phyloP scores from a whole-genome alignment of 768 basidiomycete species.

The Cytidiella melzeri region DNA sequence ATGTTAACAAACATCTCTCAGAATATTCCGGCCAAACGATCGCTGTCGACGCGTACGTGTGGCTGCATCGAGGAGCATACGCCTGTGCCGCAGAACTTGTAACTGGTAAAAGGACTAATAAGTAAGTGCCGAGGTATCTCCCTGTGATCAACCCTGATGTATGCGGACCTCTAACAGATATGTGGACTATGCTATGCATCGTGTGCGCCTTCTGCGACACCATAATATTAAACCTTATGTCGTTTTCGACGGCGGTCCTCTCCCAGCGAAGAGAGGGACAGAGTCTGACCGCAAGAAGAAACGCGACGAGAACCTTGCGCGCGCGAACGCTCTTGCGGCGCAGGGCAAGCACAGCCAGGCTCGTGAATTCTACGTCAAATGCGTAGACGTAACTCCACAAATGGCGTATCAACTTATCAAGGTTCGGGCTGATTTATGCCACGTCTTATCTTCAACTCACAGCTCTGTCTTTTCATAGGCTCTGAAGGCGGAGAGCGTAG shows the following conservation, averaged over 20 bases:
- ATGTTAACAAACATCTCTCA: constrained; percentile 68
- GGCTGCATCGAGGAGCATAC: constrained; percentile 86
- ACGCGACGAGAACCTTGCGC: constrained; percentile 70
- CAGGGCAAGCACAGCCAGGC: constrained; percentile 81
- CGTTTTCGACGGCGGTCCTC: constrained; percentile 94
- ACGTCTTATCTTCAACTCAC: background rate
- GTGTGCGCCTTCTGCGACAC: constrained; percentile 80
- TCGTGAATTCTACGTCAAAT: constrained; percentile 83
- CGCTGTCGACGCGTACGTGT: constrained; percentile 94
- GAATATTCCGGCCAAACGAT: constrained; percentile 81
- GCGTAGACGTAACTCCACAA: constrained; percentile 91
- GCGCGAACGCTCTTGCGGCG: constrained; percentile 64
- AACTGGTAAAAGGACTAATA: constrained; percentile 74
- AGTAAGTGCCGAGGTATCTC: constrained; percentile 43
- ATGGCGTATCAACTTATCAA: constrained; percentile 99
- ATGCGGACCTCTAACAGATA: constrained; percentile 47
- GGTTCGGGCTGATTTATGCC: constrained; percentile 35
- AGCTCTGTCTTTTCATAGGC: constrained; percentile 47
- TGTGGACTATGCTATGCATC: constrained; percentile 94
- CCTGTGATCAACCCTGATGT: too few relatives aligned
- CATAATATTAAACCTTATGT: constrained; percentile 83
- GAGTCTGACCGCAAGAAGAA: constrained; percentile 73
- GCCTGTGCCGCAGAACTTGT: constrained; percentile 89
- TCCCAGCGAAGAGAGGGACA: constrained; percentile 91
- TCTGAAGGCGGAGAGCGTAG: constrained; percentile 69